Evolutionary conservation across 1,284 basidiomycete species (phyloP), one percentile per base, ranked within the genome.

Genomic region (Malassezia globosa): DNA sequence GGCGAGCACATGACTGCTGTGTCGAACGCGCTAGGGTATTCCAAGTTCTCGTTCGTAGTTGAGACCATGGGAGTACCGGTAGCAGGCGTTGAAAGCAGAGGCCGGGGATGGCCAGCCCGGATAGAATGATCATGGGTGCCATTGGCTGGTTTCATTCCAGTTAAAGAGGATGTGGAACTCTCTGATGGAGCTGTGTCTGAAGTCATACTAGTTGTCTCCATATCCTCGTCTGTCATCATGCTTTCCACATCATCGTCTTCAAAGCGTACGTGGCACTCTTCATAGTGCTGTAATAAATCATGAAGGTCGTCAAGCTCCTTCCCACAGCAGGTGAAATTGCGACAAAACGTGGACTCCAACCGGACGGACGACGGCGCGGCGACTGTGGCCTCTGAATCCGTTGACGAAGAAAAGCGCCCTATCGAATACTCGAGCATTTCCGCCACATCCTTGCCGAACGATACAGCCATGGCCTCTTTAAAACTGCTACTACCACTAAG

Each of bases 201-300:
- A n/a, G 31, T 37, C 24, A 46, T 16, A 34, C 51, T 56, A 8
- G 63, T 55, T 4, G 59, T 64, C 22, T 59, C 57, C 42, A 60
- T 48, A 19, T 63, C 61, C 47, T 68, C 67, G 22, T 66, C 65
- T 24, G 58, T 51, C 24, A 66, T 56, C 57, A 60, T 38, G 24
- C 59, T 56, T 19, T 56, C 54, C 49, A 64, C 58, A 38, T 67
- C 68, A 46, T 69, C 66, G 37, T 66, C 67, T 24, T 71, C 66
- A 48, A 68, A 68, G 19, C 61, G 59, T 29, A 69, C 67, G 37
- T 71, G 68, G 45, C 63, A 59, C 34, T 69, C 68, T 43, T 71
- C 68, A 55, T 71, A 71, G 48, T 71, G 68, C 40, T 69, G 66
- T 7, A 71, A 58, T 6, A 71, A 59, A 42, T 71, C 68, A 51